Base-by-base conservation (phyloP, 2,329 filamentous ascomycete species). In the Uncinocarpus reesii region DNA sequence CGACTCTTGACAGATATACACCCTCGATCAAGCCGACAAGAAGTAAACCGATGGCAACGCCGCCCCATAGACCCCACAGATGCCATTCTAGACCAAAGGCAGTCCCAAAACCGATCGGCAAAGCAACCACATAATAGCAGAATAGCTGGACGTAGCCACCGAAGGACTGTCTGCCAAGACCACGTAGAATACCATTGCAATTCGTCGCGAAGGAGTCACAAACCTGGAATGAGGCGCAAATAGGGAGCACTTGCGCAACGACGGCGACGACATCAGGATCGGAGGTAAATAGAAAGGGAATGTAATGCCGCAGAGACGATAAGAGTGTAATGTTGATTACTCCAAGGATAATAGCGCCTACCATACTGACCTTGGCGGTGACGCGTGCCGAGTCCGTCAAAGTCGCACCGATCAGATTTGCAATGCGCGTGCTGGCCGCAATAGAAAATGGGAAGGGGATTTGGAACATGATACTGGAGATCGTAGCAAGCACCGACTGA, bases 371-470 rank as follows among this genome's bases (percentile, higher is more conserved):
- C 64, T 78, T 81, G n/a, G 84, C 84, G 0, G 84, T 84, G 2
- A 79, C 84, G 61, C 82, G 86, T 13, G 89, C 89, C 0, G 89
- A 84, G 38, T 82, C 80, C 2, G 86, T 81, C 8, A 95, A 74
- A 1, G 82, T 83, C 0, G 90, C 89, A 7, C 90, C 92, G 53
- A 96, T 93, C 28, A 96, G 71, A 58, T 95, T 96, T 15, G 89
- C 90, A 11, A 95, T 80, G 1, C 90, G 81, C 0, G 90, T 96
- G 10, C 84, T 90, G 0, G 84, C 80, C 2, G 90, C 89, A 50
- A 96, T 90, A 26, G 83, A 86, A 52, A 95, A 78, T 0, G 90
- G 86, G 69, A 96, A 96, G 0, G 90, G 88, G 42, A 96, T 81
- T 65, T 95, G 87, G 70, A 88, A 96, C 0, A 85, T 86, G 20